Base-by-base conservation (phyloP, 495 filamentous ascomycete species). In the Neurospora sp. region DNA sequence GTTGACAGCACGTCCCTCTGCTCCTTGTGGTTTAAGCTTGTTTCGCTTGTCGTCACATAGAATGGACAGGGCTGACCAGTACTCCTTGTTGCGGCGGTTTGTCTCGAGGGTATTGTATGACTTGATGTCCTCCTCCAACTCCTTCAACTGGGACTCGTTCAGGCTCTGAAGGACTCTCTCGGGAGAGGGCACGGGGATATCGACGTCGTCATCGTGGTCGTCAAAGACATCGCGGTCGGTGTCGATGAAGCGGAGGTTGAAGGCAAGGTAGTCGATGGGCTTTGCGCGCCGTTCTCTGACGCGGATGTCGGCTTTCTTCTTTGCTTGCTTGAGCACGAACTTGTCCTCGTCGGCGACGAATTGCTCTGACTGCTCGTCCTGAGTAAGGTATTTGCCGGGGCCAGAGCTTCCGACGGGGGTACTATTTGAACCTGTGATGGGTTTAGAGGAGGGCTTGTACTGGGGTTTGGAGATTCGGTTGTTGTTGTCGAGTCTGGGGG, bases 251-350 rank as follows among this genome's bases (percentile, higher is more conserved):
- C 93, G 90, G 45, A 99, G 82, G 71, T 91, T 97, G 72, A 98
- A 94, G 0, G 96, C 94, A 48, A 99, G 88, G 90, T 93, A 96
- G 83, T 99, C 96, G 80, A 98, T 95, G 15, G 95, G 92, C 80
- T 93, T 94, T 70, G 95, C 94, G 73, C 96, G 90, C 17, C 91
- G 92, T 81, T 96, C 94, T 75, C 94, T 92, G n/a, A 98, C 94
- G 7, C 96, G 90, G 72, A 99, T 97, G 77, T 94, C 93, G 43
- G 96, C 95, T 85, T 98, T 98, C 85, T 96, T 98, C 84, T 98
- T 98, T 36, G 96, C 92, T 81, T 99, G 96, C 81, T 94, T 94
- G 75, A 99, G 85, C 28, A 99, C 96, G 78, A 99, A 99, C 71
- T 91, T 88, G 83, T 98, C 96, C 81, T 99, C 96, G 79, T 96